Percentiles rank a stretch among this genome's conserved stretches.
phyloP scores from a whole-genome alignment of 768 basidiomycete species.

The Macrolepiota dolichaula region DNA sequence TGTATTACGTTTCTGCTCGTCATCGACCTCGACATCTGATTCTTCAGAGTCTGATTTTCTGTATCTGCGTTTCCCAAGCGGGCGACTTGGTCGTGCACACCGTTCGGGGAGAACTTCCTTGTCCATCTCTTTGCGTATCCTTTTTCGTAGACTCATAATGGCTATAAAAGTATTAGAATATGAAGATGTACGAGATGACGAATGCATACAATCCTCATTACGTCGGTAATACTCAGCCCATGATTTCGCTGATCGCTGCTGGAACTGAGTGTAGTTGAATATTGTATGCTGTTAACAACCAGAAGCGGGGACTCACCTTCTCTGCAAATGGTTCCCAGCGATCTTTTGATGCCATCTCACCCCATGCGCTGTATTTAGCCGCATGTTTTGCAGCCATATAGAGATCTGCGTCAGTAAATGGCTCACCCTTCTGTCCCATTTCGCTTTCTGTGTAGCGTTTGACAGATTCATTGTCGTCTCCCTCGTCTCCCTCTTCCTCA shows the following conservation, averaged over 20 bases:
- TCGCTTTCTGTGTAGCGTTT: constrained; percentile 34
- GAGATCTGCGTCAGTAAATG: constrained; percentile 61
- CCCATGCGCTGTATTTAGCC: constrained; percentile 45
- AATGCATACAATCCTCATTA: constrained; percentile 41
- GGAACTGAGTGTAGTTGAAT: constrained; percentile 35
- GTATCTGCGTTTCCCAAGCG: constrained; percentile 31
- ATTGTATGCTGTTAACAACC: background rate
- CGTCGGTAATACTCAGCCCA: constrained; percentile 62
- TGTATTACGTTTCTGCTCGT: constrained; percentile 23
- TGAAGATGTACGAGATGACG: background rate
- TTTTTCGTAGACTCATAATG: constrained; percentile 34
- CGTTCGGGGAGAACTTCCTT: constrained; percentile 18
- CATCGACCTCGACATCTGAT: constrained; percentile 24
- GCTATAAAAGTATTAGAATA: constrained; percentile 19
- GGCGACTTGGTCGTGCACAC: constrained; percentile 28
- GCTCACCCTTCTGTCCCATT: constrained; percentile 50
- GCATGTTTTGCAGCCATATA: constrained; percentile 60
- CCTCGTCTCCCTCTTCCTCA: constrained; percentile 23
- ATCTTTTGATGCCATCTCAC: constrained; percentile 34
- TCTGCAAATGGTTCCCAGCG: constrained; percentile 55
- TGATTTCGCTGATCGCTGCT: constrained; percentile 50
- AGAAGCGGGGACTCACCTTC: constrained; percentile 32
- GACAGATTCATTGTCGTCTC: constrained; percentile 34
- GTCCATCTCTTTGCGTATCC: constrained; percentile 28
- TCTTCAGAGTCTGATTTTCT: constrained; percentile 19